Percentiles rank a stretch among this genome's conserved stretches.
phyloP scores from a whole-genome alignment of 192 early-diverging fungal species.

The Backusella morwellensis region DNA sequence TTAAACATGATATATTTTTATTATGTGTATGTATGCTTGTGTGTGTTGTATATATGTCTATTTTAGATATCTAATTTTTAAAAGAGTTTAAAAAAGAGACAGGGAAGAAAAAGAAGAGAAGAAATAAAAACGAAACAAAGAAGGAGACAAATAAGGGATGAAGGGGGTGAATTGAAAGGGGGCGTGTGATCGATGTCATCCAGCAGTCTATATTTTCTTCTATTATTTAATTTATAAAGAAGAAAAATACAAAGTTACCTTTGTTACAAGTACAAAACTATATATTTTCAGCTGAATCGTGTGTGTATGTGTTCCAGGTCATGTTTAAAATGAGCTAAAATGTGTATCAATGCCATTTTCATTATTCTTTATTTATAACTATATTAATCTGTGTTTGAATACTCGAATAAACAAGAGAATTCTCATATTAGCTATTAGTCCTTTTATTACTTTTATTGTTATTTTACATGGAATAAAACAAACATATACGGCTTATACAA shows the following conservation, averaged over 20 bases:
- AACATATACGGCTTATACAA: conserved; percentile 1
- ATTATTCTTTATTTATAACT: neutral
- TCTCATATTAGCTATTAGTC: neutral
- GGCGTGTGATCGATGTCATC: conserved; percentile 16
- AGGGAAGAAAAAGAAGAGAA: conserved; percentile 7
- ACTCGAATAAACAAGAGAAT: neutral
- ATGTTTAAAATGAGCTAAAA: conserved; percentile 13
- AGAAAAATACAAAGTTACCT: neutral
- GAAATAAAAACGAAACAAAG: conserved; percentile 18
- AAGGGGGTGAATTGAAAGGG: conserved; percentile 9
- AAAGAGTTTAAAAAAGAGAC: neutral
- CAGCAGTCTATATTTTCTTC: neutral
- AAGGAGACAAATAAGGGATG: conserved; percentile 12
- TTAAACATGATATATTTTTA: conserved; percentile 4
- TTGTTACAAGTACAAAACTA: neutral
- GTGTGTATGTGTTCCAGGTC: conserved; percentile 7
- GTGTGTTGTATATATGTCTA: neutral
- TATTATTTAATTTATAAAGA: neutral
- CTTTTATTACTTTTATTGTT: neutral
- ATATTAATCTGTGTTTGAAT: neutral
- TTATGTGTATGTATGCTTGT: neutral
- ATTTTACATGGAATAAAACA: neutral
- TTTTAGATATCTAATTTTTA: conserved; percentile 8
- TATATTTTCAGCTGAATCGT: neutral
- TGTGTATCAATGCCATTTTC: conserved; percentile 1